phyloP scores from a whole-genome alignment of 805 yeast genomes.

The Hanseniaspora nectarophila region DNA sequence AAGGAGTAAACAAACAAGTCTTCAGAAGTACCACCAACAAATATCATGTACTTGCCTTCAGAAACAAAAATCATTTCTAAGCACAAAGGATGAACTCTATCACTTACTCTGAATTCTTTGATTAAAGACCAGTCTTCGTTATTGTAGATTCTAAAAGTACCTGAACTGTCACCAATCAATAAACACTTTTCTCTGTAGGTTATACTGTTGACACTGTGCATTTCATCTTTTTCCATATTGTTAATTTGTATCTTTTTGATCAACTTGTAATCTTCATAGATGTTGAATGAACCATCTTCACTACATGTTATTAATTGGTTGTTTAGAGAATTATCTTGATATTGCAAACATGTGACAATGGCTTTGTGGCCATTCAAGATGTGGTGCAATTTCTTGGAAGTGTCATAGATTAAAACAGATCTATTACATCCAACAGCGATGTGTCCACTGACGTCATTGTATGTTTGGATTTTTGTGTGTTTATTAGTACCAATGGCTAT shows the following conservation, averaged over 20 bases:
- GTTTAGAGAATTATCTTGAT: constrained; percentile 2
- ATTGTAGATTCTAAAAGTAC: constrained; percentile 11
- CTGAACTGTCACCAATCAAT: constrained; percentile 12
- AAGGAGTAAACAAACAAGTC: constrained; percentile 46
- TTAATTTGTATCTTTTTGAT: constrained; percentile 9
- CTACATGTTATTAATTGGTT: constrained; percentile 14
- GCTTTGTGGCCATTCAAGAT: constrained; percentile 10
- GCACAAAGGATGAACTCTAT: constrained; percentile 11
- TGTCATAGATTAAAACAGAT: constrained; percentile 13
- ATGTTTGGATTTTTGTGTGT: constrained; percentile 12
- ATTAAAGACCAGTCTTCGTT: constrained; percentile 8
- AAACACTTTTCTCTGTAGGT: constrained; percentile 4
- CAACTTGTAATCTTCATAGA: constrained; percentile 4
- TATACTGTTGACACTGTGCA: constrained; percentile 14
- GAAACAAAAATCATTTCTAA: constrained; percentile 7
- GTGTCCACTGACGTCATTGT: constrained; percentile 5
- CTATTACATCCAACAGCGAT: constrained; percentile 13
- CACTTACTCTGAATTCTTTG: constrained; percentile 10
- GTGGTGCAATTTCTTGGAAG: constrained; percentile 1
- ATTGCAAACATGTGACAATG: constrained; percentile 9
- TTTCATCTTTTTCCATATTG: constrained; percentile 12
- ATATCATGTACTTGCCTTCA: constrained; percentile 10
- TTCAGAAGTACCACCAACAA: constrained; percentile 57
- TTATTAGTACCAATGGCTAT: constrained; percentile 14
- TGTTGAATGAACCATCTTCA: constrained; percentile 13